Evolutionary conservation across 805 yeast genomes (phyloP), one percentile per base, ranked within the genome.

Genomic region (Limtongia smithiae): DNA sequence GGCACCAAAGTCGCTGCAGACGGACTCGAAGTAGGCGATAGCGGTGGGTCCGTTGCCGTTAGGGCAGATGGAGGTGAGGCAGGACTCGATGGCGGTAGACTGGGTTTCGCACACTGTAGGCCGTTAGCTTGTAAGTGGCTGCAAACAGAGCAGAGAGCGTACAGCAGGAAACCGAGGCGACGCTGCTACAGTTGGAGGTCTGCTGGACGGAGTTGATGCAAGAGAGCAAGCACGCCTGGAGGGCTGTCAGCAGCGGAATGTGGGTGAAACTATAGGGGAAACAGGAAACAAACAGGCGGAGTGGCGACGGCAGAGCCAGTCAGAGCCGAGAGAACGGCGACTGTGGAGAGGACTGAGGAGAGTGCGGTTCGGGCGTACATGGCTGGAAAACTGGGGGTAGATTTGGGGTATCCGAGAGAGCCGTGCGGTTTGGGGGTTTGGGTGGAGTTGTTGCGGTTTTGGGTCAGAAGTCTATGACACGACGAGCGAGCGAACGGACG

Each of bases 151-250:
- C 22, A 3, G 36, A 12, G 14, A 12, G 22, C 55, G 22, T 41
- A 51, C 55, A 25, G 74, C 95, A 88, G 37, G 70, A 61, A 58
- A 86, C 72, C 63, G 84, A 80, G 66, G 77, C 78, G 66, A 87
- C 67, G 49, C 81, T 72, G 51, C 71, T 59, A 69, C 93, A 85
- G 40, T 71, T 52, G 14, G 81, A 74, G 4, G 60, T 54, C 65
- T 77, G 77, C 55, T 76, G 73, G 48, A 84, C 90, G 62, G 79
- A 75, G 49, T 87, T 77, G 51, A 85, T 91, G 78, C 96, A 88
- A 35, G 95, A 94, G 67, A 89, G 74, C 59, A 89, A 71, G 74
- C 96, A 89, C 33, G 96, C 57, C 55, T 51, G 33, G 15, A 24
- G 34, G 21, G 28, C 8, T 17, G 53, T 14, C 14, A 27, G 21